Base-by-base conservation (phyloP, 2,329 filamentous ascomycete genomes). In the Xylogone sp. region DNA sequence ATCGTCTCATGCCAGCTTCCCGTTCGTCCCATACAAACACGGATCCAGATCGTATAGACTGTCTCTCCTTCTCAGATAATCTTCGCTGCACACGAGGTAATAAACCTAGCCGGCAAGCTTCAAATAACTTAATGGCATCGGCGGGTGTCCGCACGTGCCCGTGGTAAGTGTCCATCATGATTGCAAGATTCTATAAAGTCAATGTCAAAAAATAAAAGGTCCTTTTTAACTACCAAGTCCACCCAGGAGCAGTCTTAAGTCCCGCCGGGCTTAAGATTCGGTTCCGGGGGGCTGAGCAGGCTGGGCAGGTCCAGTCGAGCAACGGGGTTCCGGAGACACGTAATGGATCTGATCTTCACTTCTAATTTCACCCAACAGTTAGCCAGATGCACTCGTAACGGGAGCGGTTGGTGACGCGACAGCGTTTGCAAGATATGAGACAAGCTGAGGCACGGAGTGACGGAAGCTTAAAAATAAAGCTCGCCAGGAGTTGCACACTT, bases 11-110 rank as follows among this genome's bases (percentile, higher is more conserved):
- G 59, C 94, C 94, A 10, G 94, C 94, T 75, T 99, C 94, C 62
- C 93, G 80, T 76, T 99, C 94, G 69, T 99, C 94, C 94, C 94
- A 99, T n/a, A 99, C 94, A 65, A 97, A 99, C 3, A 99, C 93
- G 0, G 94, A 99, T 43, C 94, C 94, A 1, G 93, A 96, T 65
- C 90, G 87, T 69, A 99, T 99, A 3, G 90, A 90, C 67, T 97
- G 92, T 55, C 94, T 83, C 73, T 99, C 94, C 73, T 97, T 97
- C 71, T 99, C 94, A 2, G 94, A 97, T 66, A 99, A 96, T 62
- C 94, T 82, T 60, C 94, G 82, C 74, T 97, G 94, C 5, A 99
- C 94, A 59, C 94, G 84, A 24, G 94, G 94, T 45, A 97, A 75
- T 46, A 96, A 76, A 50, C 94, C 94, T 44, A 96, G 78, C 58